Conservation (phyloP, 2,329 filamentous ascomycete species). For the Fonsecaea nubica region DNA sequence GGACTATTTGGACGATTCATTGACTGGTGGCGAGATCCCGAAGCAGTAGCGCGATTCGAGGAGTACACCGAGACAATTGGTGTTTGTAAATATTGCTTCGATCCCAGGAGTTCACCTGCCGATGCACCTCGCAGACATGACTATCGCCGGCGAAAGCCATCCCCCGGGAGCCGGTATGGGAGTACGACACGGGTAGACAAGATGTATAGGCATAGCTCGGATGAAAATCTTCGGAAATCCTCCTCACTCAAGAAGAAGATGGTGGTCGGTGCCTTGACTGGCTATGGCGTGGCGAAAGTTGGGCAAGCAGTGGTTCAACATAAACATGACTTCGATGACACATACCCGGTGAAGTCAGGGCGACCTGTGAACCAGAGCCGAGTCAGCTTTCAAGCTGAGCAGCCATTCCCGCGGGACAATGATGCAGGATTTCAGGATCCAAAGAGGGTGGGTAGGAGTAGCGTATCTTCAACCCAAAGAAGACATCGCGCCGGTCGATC, state of each 20-base stretch:
- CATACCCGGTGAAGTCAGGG: constrained; percentile 65
- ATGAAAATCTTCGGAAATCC: constrained; percentile 54
- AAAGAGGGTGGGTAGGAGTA: constrained; percentile 34
- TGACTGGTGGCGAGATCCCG: constrained; percentile 68
- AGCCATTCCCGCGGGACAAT: constrained; percentile 54
- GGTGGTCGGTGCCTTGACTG: constrained; percentile 59
- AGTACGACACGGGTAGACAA: constrained; percentile 62
- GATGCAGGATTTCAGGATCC: constrained; percentile 42
- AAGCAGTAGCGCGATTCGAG: constrained; percentile 70
- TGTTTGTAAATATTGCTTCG: constrained; percentile 70
- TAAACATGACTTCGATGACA: constrained; percentile 64
- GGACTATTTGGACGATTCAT: constrained; percentile 63
- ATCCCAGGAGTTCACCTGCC: constrained; percentile 61
- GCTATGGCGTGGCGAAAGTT: constrained; percentile 59
- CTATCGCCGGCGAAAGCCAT: constrained; percentile 49
- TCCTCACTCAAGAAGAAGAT: constrained; percentile 60
- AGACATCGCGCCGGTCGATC: constrained; percentile 26
- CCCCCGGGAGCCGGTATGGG: constrained; percentile 45
- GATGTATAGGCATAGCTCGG: constrained; percentile 63
- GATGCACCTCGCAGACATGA: constrained; percentile 68
- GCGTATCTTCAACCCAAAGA: constrained; percentile 5
- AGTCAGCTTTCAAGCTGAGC: constrained; percentile 38
- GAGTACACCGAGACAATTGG: constrained; percentile 72
- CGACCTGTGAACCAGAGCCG: constrained; percentile 46
- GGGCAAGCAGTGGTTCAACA: constrained; percentile 61